These are phyloP conservation scores for Sicyos edulis DNA, from an alignment of 306 rosid genomes.

Conservation along the genomic window DNA sequence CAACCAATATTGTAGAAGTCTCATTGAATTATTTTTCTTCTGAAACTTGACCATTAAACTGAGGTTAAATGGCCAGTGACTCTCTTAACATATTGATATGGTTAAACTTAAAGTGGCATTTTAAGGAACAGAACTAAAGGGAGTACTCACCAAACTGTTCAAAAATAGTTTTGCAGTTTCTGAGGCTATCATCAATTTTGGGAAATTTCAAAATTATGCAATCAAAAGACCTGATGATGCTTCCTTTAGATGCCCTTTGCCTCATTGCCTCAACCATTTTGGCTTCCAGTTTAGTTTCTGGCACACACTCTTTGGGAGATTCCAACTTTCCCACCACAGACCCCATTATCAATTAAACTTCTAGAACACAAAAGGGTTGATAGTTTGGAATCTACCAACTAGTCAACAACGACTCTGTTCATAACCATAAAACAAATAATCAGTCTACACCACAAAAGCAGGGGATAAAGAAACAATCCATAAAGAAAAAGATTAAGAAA, in stretches of 20 bases:
- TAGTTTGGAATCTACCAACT: neutral
- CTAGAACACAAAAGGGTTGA: conserved; percentile 24
- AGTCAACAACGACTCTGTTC: neutral
- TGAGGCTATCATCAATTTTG: conserved; percentile 77
- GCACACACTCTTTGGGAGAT: conserved; percentile 28
- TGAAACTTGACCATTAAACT: neutral
- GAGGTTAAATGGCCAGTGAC: neutral
- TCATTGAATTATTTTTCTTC: too few species aligned
- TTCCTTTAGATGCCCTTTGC: conserved; percentile 57
- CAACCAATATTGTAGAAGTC: too few species aligned
- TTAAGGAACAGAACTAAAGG: neutral
- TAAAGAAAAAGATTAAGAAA: neutral
- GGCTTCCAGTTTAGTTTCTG: conserved; percentile 71
- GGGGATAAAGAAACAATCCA: neutral
- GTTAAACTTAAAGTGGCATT: neutral
- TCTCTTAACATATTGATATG: neutral
- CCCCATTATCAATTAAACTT: conserved; percentile 51
- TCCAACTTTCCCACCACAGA: conserved; percentile 46
- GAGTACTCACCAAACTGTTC: conserved; percentile 66
- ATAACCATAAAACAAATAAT: neutral
- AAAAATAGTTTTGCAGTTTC: conserved; percentile 72
- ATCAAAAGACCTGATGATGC: conserved; percentile 66
- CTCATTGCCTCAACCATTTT: conserved; percentile 74
- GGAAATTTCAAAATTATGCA: conserved; percentile 80
- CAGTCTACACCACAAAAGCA: neutral